Conservation (phyloP, 2,329 filamentous ascomycete species). For the Sporothrix dimorphospora region DNA sequence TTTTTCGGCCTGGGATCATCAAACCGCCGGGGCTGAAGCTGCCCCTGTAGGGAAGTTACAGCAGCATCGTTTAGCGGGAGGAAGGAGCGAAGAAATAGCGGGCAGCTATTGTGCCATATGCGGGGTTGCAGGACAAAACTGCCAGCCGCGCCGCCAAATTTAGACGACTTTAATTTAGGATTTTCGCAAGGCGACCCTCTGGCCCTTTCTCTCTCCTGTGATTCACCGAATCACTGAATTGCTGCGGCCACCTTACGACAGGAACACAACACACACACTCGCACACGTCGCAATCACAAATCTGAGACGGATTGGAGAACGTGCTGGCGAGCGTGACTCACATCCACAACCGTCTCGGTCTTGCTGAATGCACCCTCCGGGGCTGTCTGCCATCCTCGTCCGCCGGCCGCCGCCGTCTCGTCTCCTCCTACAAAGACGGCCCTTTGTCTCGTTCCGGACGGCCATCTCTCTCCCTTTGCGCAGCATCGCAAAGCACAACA, state of each 20-base stretch:
- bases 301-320: slow-evolving; percentile 1
- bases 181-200: background rate
- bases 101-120: slow-evolving; percentile 26
- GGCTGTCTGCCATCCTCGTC: slow-evolving; percentile 18
- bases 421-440: background rate
- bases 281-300: background rate
- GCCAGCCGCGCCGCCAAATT: slow-evolving; percentile 16
- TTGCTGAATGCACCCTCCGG: slow-evolving; percentile 29
- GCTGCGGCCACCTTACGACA: background rate
- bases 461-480: background rate
- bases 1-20: slow-evolving; percentile 23
- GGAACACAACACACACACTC: background rate
- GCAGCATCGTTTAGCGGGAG: background rate
- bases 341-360: background rate
- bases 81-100: slow-evolving; percentile 11
- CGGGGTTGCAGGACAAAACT: slow-evolving; percentile 14
- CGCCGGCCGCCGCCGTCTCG: slow-evolving; percentile 18
- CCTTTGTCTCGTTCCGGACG: background rate
- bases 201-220: background rate
- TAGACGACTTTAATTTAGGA: slow-evolving; percentile 2
- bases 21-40: slow-evolving; percentile 2
- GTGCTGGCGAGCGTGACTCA: slow-evolving; percentile 24
- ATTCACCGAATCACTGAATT: slow-evolving; percentile 11
- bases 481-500: background rate
- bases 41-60: slow-evolving; percentile 1